Conservation (phyloP, 768 basidiomycete genomes). For the Amanita molliuscula region DNA sequence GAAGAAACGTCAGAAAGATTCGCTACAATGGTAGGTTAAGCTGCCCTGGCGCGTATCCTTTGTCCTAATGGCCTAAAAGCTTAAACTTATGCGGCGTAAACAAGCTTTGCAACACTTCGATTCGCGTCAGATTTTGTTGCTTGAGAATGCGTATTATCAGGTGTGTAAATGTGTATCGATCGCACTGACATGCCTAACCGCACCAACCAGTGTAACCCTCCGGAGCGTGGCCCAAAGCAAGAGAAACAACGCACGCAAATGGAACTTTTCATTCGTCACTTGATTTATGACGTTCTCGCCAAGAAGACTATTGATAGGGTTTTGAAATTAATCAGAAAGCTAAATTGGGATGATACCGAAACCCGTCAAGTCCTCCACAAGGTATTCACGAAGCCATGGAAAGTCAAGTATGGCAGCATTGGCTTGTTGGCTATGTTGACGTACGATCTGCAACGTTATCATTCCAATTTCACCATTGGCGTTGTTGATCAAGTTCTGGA, state of each 20-base stretch:
- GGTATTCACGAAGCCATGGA: slow-evolving; percentile 97
- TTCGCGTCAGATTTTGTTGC: slow-evolving; percentile 74
- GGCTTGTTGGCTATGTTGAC: slow-evolving; percentile 88
- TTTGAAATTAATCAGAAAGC: slow-evolving; percentile 81
- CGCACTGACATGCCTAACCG: not conserved
- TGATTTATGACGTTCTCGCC: slow-evolving; percentile 88
- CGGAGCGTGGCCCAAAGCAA: slow-evolving; percentile 79
- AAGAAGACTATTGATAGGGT: slow-evolving; percentile 97
- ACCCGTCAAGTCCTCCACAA: slow-evolving; percentile 64
- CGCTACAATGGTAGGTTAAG: slow-evolving; percentile 62
- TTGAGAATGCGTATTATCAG: slow-evolving; percentile 99
- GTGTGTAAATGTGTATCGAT: slow-evolving; percentile 24
- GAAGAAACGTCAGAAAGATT: slow-evolving; percentile 86
- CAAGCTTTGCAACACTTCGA: slow-evolving; percentile 91
- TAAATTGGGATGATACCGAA: slow-evolving; percentile 83
- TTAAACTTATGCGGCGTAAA: slow-evolving; percentile 92
- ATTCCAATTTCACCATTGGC: slow-evolving; percentile 76
- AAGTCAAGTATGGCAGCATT: slow-evolving; percentile 88
- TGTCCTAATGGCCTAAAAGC: slow-evolving; percentile 27
- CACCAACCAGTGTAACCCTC: slow-evolving; percentile 78
- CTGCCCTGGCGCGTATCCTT: not conserved
- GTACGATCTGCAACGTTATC: slow-evolving; percentile 90
- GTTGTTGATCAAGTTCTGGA: slow-evolving; percentile 95
- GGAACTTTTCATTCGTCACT: slow-evolving; percentile 90
- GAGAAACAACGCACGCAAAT: slow-evolving; percentile 80